These are phyloP conservation scores for Backusella psychrophila DNA, from an alignment of 192 early-diverging fungal species.

Conservation along the genomic window DNA sequence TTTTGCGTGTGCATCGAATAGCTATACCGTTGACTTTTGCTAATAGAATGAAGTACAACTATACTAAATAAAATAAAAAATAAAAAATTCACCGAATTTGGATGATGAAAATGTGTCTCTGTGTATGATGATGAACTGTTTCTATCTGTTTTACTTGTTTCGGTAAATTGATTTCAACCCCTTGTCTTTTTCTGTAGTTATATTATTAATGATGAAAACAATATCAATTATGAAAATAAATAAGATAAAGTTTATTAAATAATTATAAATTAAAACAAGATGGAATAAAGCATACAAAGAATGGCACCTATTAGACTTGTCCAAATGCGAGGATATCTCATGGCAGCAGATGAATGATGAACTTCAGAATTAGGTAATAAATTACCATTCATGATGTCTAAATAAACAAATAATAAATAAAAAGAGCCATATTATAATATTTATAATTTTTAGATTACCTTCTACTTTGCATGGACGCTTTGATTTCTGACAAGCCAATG, in stretches of 20 bases:
- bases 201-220: neutral
- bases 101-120: neutral
- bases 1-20: neutral
- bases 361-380: slow-evolving; percentile 12
- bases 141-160: neutral
- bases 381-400: slow-evolving; percentile 17
- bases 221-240: neutral
- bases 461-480: slow-evolving; percentile 7
- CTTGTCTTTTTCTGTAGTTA: neutral
- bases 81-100: neutral
- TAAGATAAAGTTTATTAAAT: neutral
- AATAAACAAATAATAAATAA: neutral
- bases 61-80: neutral
- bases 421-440: no score
- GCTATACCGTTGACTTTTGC: slow-evolving; percentile 20
- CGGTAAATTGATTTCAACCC: neutral
- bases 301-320: neutral
- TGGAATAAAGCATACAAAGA: neutral
- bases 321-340: slow-evolving; percentile 1
- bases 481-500: neutral
- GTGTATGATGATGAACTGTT: neutral
- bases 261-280: neutral
- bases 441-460: neutral
- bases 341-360: neutral
- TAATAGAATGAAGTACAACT: neutral